Conservation (phyloP, 2,329 filamentous ascomycete species). For the Clarireedia sp. region DNA sequence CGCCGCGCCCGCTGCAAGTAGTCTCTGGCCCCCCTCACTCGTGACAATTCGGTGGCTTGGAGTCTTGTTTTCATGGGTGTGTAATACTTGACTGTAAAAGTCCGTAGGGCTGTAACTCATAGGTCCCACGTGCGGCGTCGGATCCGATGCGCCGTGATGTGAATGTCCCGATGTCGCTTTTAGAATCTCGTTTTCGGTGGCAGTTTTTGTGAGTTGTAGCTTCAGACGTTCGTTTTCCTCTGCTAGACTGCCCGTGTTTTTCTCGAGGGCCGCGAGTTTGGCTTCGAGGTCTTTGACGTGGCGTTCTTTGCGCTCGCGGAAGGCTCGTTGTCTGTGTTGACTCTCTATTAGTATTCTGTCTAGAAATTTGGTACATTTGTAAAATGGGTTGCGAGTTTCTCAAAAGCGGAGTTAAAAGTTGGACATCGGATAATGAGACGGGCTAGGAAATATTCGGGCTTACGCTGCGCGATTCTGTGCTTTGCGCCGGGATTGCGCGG, state of each 20-base stretch:
- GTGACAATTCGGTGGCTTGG: slow-evolving; percentile 62
- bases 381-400: background rate
- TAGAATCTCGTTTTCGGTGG: slow-evolving; percentile 88
- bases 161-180: slow-evolving; percentile 60
- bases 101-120: slow-evolving; percentile 65
- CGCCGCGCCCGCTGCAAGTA: slow-evolving; percentile 69
- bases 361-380: background rate
- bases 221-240: slow-evolving; percentile 84
- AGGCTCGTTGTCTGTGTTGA: slow-evolving; percentile 74
- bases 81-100: slow-evolving; percentile 57
- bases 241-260: slow-evolving; percentile 61
- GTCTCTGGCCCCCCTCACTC: slow-evolving; percentile 58
- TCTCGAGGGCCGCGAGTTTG: slow-evolving; percentile 71
- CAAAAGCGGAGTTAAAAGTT: background rate
- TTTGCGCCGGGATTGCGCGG: slow-evolving; percentile 53
- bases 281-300: slow-evolving; percentile 90
- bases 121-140: slow-evolving; percentile 49
- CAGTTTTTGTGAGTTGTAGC: slow-evolving; percentile 72
- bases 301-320: slow-evolving; percentile 90
- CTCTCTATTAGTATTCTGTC: background rate
- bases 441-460: slow-evolving; percentile 28
- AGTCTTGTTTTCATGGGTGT: slow-evolving; percentile 52
- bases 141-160: slow-evolving; percentile 29
- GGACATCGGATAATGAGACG: background rate
- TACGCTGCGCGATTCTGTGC: slow-evolving; percentile 68